A percentile compares a stretch with the other conserved stretches of the same genome.
Conservation (phyloP, 345 rosid species). For the Salix koriyanagi region DNA sequence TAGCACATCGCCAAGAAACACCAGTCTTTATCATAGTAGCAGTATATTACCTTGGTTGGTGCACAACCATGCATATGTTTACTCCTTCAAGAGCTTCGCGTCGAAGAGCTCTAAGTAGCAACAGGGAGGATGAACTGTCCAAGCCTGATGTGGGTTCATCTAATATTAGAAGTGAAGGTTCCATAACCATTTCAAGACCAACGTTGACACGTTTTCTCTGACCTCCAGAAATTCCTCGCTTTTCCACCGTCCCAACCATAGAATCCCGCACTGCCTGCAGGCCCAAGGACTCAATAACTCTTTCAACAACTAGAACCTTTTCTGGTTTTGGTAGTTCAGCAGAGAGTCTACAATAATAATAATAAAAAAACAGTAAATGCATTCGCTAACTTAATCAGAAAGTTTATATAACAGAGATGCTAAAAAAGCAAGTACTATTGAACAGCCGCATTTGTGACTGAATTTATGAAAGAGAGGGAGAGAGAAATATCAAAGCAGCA, state of each 20-base stretch:
- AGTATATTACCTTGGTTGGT: constrained; percentile 77
- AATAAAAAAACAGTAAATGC: neutral
- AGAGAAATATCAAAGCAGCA: neutral
- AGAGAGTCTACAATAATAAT: constrained; percentile 46
- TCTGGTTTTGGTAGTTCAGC: constrained; percentile 75
- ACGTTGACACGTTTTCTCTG: constrained; percentile 98
- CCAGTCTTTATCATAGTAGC: neutral
- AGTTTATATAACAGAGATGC: neutral
- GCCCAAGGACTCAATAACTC: constrained; percentile 87
- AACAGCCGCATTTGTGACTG: neutral
- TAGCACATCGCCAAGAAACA: too few relatives aligned
- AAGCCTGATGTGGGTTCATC: constrained; percentile 98
- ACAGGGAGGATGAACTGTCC: constrained; percentile 95
- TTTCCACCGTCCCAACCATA: constrained; percentile 92
- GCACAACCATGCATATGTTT: constrained; percentile 90
- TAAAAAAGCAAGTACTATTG: neutral
- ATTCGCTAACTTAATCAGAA: neutral
- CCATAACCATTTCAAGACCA: constrained; percentile 99
- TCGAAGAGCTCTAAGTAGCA: constrained; percentile 88
- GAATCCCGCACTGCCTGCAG: constrained; percentile 81
- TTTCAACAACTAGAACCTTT: constrained; percentile 85
- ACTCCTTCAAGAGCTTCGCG: constrained; percentile 99
- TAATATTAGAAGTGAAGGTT: constrained; percentile 93
- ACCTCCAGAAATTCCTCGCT: constrained; percentile 98
- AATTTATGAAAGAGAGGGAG: neutral